Evolutionary conservation across 2,329 filamentous ascomycete species (phyloP).

Genomic region (Xylariaceae sp.): DNA sequence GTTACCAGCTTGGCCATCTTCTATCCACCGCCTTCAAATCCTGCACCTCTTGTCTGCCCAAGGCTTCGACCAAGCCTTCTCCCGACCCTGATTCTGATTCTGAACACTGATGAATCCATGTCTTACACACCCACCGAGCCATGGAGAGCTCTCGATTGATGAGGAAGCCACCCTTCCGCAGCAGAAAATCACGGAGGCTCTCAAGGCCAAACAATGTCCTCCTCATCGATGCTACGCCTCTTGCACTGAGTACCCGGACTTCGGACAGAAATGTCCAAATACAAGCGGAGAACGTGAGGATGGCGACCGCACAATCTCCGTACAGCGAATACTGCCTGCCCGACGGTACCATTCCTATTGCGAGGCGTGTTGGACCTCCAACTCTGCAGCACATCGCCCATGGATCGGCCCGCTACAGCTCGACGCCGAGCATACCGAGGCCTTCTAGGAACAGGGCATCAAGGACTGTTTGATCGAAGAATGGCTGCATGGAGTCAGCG

Average conservation of each 20-base stretch:
- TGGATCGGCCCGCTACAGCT: constrained; percentile 12
- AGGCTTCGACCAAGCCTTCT: not conserved
- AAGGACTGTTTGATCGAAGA: constrained; percentile 10
- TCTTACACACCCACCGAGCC: constrained; percentile 14
- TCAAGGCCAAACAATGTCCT: constrained; percentile 4
- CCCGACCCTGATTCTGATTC: constrained; percentile 1
- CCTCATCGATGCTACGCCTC: constrained; percentile 13
- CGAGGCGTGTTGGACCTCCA: constrained; percentile 8
- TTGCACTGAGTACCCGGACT: constrained; percentile 4
- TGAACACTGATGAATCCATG: constrained; percentile 13
- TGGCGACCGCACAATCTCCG: not conserved
- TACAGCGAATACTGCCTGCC: constrained; percentile 7
- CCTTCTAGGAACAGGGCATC: constrained; percentile 5
- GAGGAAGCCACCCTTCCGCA: not conserved
- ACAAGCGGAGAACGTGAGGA: not conserved
- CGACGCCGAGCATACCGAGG: constrained; percentile 7
- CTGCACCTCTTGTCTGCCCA: constrained; percentile 9
- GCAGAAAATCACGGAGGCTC: constrained; percentile 9
- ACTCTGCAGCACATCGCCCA: constrained; percentile 12
- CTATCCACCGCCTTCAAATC: constrained; percentile 10
- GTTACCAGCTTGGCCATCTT: constrained; percentile 7
- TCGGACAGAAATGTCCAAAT: not conserved
- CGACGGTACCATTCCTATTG: constrained; percentile 7
- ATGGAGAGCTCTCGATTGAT: constrained; percentile 9
- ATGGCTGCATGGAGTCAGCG: constrained; percentile 6